Evolutionary conservation across 306 rosid species (phyloP).

Genomic region (Leucaena leucocephala): DNA sequence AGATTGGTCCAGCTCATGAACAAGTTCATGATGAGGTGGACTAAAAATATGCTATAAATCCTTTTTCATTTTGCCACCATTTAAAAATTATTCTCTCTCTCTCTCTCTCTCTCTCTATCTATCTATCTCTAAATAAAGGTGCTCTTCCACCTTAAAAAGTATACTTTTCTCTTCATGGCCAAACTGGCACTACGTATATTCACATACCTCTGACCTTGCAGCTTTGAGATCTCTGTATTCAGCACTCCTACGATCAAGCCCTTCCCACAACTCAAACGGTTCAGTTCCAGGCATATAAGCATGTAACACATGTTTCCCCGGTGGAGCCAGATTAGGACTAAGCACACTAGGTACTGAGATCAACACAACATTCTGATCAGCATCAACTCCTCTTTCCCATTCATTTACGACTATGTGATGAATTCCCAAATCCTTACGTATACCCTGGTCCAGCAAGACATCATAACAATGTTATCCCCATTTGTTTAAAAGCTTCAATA

Average conservation of each 20-base stretch:
- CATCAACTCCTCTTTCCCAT: slow-evolving; percentile 94
- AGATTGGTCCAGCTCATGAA: background rate
- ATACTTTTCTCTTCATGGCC: background rate
- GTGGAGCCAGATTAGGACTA: slow-evolving; percentile 79
- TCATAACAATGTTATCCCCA: slow-evolving; percentile 13
- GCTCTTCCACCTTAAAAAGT: background rate
- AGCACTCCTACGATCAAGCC: slow-evolving; percentile 76
- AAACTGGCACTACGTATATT: background rate
- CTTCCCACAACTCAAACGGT: slow-evolving; percentile 84
- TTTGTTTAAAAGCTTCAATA: slow-evolving; percentile 10
- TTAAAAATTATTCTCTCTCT: background rate
- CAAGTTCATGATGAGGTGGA: background rate
- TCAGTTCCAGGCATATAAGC: slow-evolving; percentile 95
- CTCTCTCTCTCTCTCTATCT: too few species aligned
- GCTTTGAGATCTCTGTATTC: slow-evolving; percentile 84
- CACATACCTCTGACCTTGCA: slow-evolving; percentile 82
- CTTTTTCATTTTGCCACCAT: background rate
- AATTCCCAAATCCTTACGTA: slow-evolving; percentile 70
- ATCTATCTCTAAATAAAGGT: too few species aligned
- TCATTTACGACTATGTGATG: slow-evolving; percentile 95
- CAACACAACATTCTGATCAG: slow-evolving; percentile 91
- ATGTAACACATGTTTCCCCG: slow-evolving; percentile 82
- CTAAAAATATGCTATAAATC: background rate
- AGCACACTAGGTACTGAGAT: slow-evolving; percentile 89
- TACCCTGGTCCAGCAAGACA: slow-evolving; percentile 47